Evolutionary conservation across 176 grass and related monocot genomes (phyloP), one percentile per base, ranked within the genome.

Genomic region (Themeda triandra): DNA sequence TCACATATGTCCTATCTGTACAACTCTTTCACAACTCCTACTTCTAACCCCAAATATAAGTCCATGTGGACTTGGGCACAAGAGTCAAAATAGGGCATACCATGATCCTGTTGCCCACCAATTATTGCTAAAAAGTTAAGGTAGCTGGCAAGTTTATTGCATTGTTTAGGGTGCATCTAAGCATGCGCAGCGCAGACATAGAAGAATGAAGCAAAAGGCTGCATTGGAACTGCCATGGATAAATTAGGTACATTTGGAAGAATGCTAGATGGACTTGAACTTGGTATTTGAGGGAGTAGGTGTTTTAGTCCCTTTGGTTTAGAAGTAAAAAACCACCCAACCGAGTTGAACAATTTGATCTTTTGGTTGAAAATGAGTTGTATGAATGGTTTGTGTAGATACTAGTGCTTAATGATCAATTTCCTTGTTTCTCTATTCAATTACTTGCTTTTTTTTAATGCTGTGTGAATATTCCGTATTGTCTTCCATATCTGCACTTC

Each of bases 361-460:
- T 40, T 72, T 72, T 72, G 40, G n/a, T 72, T 44, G n/a, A 72
- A 25, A 71, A 37, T 5, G 68, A 27, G 68, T 6, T 42, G 68
- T 71, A 42, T 0, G 12, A 14, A 71, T 25, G 12, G 19, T 39
- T 71, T 71, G 37, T 42, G 2, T 42, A 37, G 21, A 25, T 41
- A 71, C 56, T 5, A 29, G 6, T 74, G 48, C 46, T 32, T 23
- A 48, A 23, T 74, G 12, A 63, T 8, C 18, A 74, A 12, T n/a
- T 82, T 24, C 54, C 69, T 49, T 74, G 56, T 83, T 73, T 82
- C 51, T 32, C 11, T 45, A 8, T 73, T 63, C 25, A 63, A 19
- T 64, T 35, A 13, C 63, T 83, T 75, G 39, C 39, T 64, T 74
- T 63, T 12, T 28, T 82, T 83, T n/a, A n/a, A 85, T 44, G 13